These are phyloP conservation scores for Rhizophora apiculata DNA, from an alignment of 345 rosid genomes.

Conservation along the genomic window DNA sequence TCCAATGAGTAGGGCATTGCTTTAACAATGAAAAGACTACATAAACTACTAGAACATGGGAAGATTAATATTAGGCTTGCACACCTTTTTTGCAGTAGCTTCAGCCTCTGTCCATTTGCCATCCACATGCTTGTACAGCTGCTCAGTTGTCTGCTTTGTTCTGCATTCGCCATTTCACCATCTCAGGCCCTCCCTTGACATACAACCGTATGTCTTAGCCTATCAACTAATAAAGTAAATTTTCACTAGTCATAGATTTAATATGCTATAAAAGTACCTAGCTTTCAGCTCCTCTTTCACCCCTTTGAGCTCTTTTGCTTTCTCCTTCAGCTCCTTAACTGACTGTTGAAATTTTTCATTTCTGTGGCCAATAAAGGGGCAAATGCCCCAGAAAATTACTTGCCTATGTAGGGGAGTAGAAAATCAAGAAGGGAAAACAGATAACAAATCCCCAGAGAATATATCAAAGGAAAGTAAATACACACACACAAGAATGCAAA, in stretches of 20 bases:
- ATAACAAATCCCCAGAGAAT: background rate
- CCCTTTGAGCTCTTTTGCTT: slow-evolving; percentile 62
- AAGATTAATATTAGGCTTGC: no score
- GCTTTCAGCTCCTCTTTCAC: slow-evolving; percentile 67
- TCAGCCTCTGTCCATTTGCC: slow-evolving; percentile 89
- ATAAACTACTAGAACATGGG: no score
- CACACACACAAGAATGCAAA: background rate
- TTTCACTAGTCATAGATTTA: background rate
- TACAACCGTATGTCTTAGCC: slow-evolving; percentile 57
- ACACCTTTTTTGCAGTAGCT: slow-evolving; percentile 84
- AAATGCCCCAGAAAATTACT: background rate
- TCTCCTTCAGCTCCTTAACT: slow-evolving; percentile 74
- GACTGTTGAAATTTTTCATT: slow-evolving; percentile 73
- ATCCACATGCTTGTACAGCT: slow-evolving; percentile 83
- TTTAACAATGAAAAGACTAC: no score
- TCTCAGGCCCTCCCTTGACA: slow-evolving; percentile 70
- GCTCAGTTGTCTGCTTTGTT: slow-evolving; percentile 86
- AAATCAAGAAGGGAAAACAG: background rate
- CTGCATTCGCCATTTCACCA: slow-evolving; percentile 74
- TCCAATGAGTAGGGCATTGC: no score
- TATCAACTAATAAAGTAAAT: slow-evolving; percentile 38
- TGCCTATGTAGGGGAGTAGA: background rate
- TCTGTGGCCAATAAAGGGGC: slow-evolving; percentile 31
- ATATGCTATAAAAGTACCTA: slow-evolving; percentile 47
- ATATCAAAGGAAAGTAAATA: background rate